Evolutionary conservation across 352 stramenopile species (phyloP).

Genomic region (Pythium guiyangense): DNA sequence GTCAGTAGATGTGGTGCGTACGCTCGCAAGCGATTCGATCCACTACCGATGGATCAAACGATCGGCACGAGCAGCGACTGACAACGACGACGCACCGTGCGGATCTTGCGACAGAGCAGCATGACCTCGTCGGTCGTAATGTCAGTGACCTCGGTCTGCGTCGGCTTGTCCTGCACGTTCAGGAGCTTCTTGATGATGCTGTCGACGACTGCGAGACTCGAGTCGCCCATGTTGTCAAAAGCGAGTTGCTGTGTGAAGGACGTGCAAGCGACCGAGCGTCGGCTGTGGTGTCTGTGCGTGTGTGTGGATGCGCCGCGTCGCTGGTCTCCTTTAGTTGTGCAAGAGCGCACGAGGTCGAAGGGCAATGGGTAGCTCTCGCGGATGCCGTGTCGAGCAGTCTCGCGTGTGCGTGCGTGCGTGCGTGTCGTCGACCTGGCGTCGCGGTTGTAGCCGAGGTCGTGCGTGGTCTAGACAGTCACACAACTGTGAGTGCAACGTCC

Average conservation of each 20-base stretch:
- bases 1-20: not conserved
- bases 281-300: not conserved
- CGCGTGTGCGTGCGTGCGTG: not conserved
- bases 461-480: too few species aligned
- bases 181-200: constrained; percentile 64
- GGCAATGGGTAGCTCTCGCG: too few species aligned
- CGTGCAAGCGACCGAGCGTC: not conserved
- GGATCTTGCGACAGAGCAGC: constrained; percentile 71
- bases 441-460: too few species aligned
- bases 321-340: not conserved
- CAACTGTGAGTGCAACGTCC: too few species aligned
- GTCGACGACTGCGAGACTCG: constrained; percentile 48
- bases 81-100: constrained; percentile 31
- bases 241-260: not conserved
- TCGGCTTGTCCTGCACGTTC: constrained; percentile 47
- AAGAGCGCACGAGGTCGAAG: not conserved
- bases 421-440: not conserved
- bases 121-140: constrained; percentile 76
- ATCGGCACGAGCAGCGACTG: not conserved
- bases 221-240: constrained; percentile 35
- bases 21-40: not conserved
- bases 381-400: not conserved
- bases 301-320: not conserved
- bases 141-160: constrained; percentile 62
- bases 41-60: not conserved